Evolutionary conservation across 495 filamentous ascomycete genomes (phyloP).

Genomic region (Xylaria cubensis): DNA sequence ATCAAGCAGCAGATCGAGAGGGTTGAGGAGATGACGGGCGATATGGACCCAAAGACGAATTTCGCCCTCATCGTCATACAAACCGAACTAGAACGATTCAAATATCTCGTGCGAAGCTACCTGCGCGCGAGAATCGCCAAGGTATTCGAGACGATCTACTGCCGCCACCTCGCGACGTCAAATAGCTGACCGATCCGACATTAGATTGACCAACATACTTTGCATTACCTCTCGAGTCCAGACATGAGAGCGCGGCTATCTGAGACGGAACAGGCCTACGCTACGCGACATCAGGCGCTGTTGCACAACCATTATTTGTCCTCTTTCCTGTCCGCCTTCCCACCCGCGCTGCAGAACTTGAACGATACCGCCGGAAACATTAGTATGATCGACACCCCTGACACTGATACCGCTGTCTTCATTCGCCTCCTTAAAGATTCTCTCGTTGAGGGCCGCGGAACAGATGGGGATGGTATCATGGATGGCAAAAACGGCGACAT

Average conservation of each 20-base stretch:
- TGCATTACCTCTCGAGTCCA: constrained; percentile 64
- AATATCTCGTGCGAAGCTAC: constrained; percentile 86
- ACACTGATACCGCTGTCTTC: constrained; percentile 83
- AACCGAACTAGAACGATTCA: constrained; percentile 92
- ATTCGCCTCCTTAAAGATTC: constrained; percentile 71
- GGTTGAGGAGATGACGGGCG: constrained; percentile 77
- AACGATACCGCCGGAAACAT: constrained; percentile 90
- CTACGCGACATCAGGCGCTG: constrained; percentile 79
- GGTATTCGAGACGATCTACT: constrained; percentile 41
- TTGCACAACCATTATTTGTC: constrained; percentile 81
- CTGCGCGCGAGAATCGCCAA: constrained; percentile 87
- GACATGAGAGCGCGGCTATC: constrained; percentile 64
- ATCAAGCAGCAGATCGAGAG: constrained; percentile 73
- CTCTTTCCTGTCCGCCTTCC: constrained; percentile 83
- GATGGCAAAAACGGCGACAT: constrained; percentile 82
- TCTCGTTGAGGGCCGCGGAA: constrained; percentile 62
- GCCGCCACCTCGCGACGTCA: constrained; percentile 7
- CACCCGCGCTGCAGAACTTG: constrained; percentile 73
- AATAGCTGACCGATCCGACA: constrained; percentile 22
- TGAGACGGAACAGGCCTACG: constrained; percentile 73
- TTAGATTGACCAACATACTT: constrained; percentile 72
- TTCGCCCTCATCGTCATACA: constrained; percentile 94
- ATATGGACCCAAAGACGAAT: constrained; percentile 85
- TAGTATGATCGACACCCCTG: constrained; percentile 90
- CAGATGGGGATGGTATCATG: constrained; percentile 62